Conservation (phyloP, 768 basidiomycete species). For the Naganishia antarctica region DNA sequence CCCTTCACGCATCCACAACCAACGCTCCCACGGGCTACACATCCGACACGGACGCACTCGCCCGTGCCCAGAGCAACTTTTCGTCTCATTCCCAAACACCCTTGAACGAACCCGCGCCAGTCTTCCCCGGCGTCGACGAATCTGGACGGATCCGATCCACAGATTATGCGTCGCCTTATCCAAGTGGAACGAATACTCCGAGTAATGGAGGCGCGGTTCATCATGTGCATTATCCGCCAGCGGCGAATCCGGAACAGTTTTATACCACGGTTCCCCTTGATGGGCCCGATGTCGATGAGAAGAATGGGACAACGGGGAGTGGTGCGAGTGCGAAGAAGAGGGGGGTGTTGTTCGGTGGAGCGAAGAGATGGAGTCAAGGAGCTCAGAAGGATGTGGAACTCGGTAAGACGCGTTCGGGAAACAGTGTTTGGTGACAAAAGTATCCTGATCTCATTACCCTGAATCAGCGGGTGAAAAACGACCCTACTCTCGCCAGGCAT, state of each 20-base stretch:
- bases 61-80: conserved; percentile 8
- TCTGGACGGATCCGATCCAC: conserved; percentile 11
- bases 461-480: too few species aligned
- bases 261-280: conserved; percentile 21
- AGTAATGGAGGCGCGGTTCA: background rate
- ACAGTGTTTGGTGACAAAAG: too few species aligned
- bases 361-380: conserved; percentile 15
- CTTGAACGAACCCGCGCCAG: conserved; percentile 1
- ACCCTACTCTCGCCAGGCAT: conserved; percentile 10
- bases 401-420: background rate
- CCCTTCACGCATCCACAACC: background rate
- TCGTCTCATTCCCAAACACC: conserved; percentile 21
- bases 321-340: conserved; percentile 13
- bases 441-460: too few species aligned
- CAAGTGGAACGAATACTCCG: background rate
- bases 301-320: conserved; percentile 1
- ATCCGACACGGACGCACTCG: background rate
- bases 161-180: conserved; percentile 4
- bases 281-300: conserved; percentile 2
- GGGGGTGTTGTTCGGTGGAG: conserved; percentile 19
- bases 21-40: background rate
- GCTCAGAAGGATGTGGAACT: conserved; percentile 19
- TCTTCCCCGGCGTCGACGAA: conserved; percentile 1
- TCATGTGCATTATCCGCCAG: conserved; percentile 1
- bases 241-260: conserved; percentile 8